Evolutionary conservation across 148 eudicot species (phyloP).

Genomic region (Amaranthus cruentus): DNA sequence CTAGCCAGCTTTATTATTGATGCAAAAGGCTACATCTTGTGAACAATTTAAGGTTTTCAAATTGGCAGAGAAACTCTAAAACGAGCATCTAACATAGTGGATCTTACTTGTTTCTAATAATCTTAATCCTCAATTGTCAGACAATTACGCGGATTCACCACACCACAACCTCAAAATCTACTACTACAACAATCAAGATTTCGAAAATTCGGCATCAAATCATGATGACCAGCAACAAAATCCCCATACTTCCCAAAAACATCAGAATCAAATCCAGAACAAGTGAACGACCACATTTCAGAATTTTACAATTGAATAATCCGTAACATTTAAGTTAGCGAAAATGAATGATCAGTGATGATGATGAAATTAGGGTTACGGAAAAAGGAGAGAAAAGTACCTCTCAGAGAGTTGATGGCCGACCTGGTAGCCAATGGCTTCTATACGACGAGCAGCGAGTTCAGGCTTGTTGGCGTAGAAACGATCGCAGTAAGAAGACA

Average conservation of each 20-base stretch:
- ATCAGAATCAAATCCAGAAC: background rate
- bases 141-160: too few species aligned
- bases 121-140: too few species aligned
- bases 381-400: constrained; percentile 19
- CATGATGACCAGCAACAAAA: background rate
- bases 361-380: background rate
- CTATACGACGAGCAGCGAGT: constrained; percentile 95
- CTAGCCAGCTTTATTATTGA: background rate
- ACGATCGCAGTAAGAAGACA: constrained; percentile 62
- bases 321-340: background rate
- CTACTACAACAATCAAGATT: background rate
- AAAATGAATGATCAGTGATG: background rate
- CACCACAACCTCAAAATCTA: too few species aligned
- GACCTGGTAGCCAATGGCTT: constrained; percentile 87
- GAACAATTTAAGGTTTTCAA: background rate
- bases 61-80: background rate
- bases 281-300: background rate
- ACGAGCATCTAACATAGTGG: background rate
- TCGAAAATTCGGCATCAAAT: background rate
- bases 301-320: background rate
- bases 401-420: constrained; percentile 94
- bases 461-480: constrained; percentile 86
- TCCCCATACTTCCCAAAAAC: background rate
- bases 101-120: background rate
- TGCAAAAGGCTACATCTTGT: background rate